Conservation (phyloP, 495 filamentous ascomycete species). For the Hypomontagnella submonticulosa region DNA sequence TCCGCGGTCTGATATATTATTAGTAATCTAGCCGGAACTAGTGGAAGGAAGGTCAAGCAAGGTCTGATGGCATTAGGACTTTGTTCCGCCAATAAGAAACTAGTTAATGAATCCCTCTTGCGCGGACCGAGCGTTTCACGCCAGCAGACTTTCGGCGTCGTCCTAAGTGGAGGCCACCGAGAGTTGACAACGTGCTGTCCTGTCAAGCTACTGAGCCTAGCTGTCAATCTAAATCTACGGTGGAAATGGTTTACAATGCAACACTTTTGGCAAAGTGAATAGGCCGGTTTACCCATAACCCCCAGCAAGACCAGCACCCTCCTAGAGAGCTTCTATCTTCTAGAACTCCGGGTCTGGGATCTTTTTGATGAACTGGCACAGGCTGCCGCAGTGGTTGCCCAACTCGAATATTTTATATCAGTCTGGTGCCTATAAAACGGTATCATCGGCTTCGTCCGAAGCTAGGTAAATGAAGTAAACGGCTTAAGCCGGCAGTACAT, state of each 20-base stretch:
- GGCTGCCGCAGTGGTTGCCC: constrained; percentile 2
- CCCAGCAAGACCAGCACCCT: constrained; percentile 5
- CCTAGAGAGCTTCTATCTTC: background rate
- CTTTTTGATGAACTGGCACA: background rate
- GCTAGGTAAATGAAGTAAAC: constrained; percentile 3
- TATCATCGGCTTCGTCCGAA: constrained; percentile 2
- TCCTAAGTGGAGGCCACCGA: constrained; percentile 30
- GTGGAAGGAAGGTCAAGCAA: constrained; percentile 9
- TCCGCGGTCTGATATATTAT: constrained; percentile 6
- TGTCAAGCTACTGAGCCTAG: constrained; percentile 10
- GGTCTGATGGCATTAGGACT: constrained; percentile 30
- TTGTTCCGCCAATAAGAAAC: constrained; percentile 36
- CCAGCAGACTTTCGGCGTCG: constrained; percentile 25
- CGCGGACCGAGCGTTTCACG: constrained; percentile 35
- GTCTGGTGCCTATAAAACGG: constrained; percentile 2
- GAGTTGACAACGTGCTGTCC: constrained; percentile 19
- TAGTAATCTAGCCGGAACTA: constrained; percentile 10
- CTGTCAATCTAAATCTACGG: constrained; percentile 10
- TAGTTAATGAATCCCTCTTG: constrained; percentile 9
- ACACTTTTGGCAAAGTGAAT: constrained; percentile 12
- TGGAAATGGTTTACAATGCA: background rate
- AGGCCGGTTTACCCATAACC: constrained; percentile 10
- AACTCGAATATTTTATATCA: constrained; percentile 1
- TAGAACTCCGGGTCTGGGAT: constrained; percentile 12
- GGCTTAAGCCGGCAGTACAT: constrained; percentile 9